phyloP scores from a whole-genome alignment of 2,329 filamentous ascomycete species.

The Aureobasidium sp. region DNA sequence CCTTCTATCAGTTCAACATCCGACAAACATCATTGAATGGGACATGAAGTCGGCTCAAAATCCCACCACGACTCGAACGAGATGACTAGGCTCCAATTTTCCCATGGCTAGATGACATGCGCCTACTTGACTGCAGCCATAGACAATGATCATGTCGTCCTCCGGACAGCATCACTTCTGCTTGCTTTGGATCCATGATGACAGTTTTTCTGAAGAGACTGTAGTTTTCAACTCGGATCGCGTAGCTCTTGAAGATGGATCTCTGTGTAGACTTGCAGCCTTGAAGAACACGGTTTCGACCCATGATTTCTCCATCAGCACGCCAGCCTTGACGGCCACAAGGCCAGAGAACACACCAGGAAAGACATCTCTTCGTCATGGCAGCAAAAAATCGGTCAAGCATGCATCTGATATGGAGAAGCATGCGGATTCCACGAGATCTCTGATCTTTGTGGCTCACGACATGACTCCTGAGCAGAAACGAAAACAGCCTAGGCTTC shows the following conservation, averaged over 20 bases:
- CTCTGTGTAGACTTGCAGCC: conserved; percentile 14
- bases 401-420: conserved; percentile 8
- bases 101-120: not conserved
- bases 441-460: conserved; percentile 16
- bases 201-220: conserved; percentile 16
- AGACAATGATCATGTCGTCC: conserved; percentile 5
- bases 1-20: not conserved
- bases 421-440: conserved; percentile 13
- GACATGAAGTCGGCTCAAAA: not conserved
- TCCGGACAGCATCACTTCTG: conserved; percentile 3
- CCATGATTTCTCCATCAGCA: conserved; percentile 11
- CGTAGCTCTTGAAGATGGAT: conserved; percentile 6
- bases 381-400: conserved; percentile 1
- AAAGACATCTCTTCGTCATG: conserved; percentile 9
- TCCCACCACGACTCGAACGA: not conserved
- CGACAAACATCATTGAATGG: not conserved
- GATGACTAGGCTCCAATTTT: not conserved
- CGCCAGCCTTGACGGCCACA: not conserved
- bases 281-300: conserved; percentile 6
- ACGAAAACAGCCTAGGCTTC: conserved; percentile 17
- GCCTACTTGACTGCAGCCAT: not conserved
- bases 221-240: conserved; percentile 17
- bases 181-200: conserved; percentile 17
- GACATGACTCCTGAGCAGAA: conserved; percentile 17
- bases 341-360: conserved; percentile 3